Evolutionary conservation across 1,284 basidiomycete species (phyloP), one percentile per base, ranked within the genome.

Genomic region (Ceratobasidium sp.): DNA sequence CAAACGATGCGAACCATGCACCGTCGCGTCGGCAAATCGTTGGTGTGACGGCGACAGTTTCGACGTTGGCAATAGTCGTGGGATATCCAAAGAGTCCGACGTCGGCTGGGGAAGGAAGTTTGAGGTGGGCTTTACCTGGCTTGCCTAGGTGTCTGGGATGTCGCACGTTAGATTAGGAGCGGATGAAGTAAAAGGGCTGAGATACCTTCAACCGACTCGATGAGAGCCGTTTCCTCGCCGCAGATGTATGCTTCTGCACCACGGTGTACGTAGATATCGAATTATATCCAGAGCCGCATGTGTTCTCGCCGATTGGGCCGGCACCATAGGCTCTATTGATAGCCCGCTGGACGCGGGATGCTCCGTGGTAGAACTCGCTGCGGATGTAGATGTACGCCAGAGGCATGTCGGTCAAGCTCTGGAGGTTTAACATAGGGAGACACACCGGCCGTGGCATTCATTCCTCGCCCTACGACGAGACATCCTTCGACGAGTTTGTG

Each of bases 21-120:
- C 90, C 89, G 69, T 97, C 97, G 61, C 97, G 91, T 75, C 97
- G 89, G 82, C 95, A 96, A 81, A 99, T 99, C 1, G 97, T 99
- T 0, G 97, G 98, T 0, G 97, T 95, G 56, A 99, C 97, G 44
- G 97, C 93, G 77, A 99, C 95, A 6, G 97, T 99, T 88, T 99
- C 98, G 77, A 99, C 97, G 83, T 99, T 99, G 74, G 97, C 97
- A 64, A 99, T 97, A 9, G 98, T 99, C 1, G 95, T 95, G 0
- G 97, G 97, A 85, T 96, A 98, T 9, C 97, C 97, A 82, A 99
- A 99, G 57, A 98, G 87, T 77, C 97, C 97, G 66, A 99, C 97
- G 80, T 99, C 97, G 78, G 97, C 97, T 17, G 97, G 97, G 91
- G 99, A 99, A 59, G 97, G 98, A n/a, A 97, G 97, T 88, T 99